A percentile compares a stretch with the other conserved stretches of the same genome.
Conservation (phyloP, 352 stramenopile genomes). For the Blastocystis sp. region DNA sequence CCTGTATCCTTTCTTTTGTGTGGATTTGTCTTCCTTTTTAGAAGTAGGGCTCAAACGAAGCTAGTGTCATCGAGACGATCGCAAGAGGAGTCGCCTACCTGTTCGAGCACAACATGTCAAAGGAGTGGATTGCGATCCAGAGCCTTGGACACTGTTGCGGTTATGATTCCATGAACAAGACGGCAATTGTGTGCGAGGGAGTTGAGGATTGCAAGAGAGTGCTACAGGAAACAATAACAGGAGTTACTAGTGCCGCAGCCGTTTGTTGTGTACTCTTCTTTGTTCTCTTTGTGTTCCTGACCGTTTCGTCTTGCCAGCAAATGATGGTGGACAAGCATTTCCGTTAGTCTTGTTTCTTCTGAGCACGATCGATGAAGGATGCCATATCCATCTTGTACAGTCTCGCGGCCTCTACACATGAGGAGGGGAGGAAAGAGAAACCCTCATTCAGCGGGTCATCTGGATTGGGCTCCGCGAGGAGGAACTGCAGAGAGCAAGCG, state of each 20-base stretch:
- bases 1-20: background rate
- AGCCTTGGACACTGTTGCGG: slow-evolving; percentile 19
- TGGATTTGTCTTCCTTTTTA: background rate
- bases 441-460: slow-evolving; percentile 71
- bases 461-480: slow-evolving; percentile 71
- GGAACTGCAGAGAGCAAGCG: slow-evolving; percentile 71
- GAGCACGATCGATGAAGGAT: background rate
- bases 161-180: background rate
- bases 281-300: background rate
- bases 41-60: background rate
- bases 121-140: background rate
- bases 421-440: background rate
- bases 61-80: background rate
- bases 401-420: slow-evolving; percentile 39
- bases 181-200: background rate
- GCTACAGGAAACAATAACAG: background rate
- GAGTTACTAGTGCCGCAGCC: background rate
- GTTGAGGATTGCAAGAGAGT: slow-evolving; percentile 3
- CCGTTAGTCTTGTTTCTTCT: slow-evolving; percentile 12
- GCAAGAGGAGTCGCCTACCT: background rate
- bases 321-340: background rate
- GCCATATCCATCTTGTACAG: background rate
- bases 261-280: background rate
- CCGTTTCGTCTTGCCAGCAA: background rate
- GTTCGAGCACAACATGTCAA: too few relatives aligned